Base-by-base conservation (phyloP, 2,329 filamentous ascomycete genomes). In the Colletotrichum abscissum region DNA sequence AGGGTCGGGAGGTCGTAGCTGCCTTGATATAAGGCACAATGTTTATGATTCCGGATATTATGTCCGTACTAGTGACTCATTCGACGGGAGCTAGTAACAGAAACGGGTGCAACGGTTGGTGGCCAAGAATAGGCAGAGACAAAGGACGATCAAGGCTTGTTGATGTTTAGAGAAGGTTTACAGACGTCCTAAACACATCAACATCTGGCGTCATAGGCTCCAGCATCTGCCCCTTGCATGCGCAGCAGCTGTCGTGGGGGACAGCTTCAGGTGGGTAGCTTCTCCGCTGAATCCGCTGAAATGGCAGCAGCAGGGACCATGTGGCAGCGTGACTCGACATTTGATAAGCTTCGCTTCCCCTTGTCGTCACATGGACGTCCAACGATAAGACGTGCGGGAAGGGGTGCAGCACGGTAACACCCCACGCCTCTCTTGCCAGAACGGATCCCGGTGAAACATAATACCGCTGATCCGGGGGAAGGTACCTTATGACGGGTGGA, bases 161-260 rank as follows among this genome's bases (percentile, higher is more conserved):
- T 28, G 52, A 57, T 67, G 52, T 60, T 60, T 19, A 63, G 59
- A 42, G n/a, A 54, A 72, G 64, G 59, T 72, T 72, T 33, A 57
- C 38, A 49, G 54, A 59, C 28, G 54, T 69, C 67, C 59, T 49
- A 46, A 24, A 42, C 16, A 42, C 22, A 24, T 49, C 57, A 19
- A 46, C 24, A 38, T 64, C 72, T 74, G 72, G 72, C 72, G 72
- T 74, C 72, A 74, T 74, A 72, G 63, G 69, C 69, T 72, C 55
- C 68, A 57, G 59, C 63, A 35, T 24, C 24, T 9, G 68, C 63
- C 68, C 72, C 69, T 74, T 72, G 68, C 72, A 72, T 72, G 58
- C 65, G 16, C 65, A 58, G 56, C 66, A 73, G 46, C 63, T 63
- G 72, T 72, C 58, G 59, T 28, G 26, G 35, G 58, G 60, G 60